Evolutionary conservation across 768 basidiomycete species (phyloP).

Genomic region (Ramaria sp.): DNA sequence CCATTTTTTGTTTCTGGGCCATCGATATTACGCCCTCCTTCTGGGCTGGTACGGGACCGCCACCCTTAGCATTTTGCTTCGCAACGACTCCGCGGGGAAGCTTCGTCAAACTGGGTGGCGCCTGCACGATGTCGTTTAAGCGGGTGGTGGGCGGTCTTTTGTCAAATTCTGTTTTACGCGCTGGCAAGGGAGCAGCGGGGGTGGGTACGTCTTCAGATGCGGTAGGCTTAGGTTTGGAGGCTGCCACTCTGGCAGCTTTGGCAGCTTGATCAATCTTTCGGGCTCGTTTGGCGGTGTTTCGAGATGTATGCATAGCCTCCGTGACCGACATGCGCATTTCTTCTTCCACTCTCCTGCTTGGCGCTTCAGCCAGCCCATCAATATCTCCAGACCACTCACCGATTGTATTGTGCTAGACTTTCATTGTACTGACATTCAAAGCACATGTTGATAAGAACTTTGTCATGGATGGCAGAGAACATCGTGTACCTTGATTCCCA

Average conservation of each 20-base stretch:
- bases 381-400: slow-evolving; percentile 29
- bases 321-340: slow-evolving; percentile 35
- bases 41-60: slow-evolving; percentile 9
- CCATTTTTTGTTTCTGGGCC: slow-evolving; percentile 70
- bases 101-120: slow-evolving; percentile 52
- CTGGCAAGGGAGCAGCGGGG: slow-evolving; percentile 27
- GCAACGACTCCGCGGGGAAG: slow-evolving; percentile 40
- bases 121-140: slow-evolving; percentile 60
- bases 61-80: slow-evolving; percentile 11
- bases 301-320: slow-evolving; percentile 10
- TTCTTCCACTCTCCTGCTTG: slow-evolving; percentile 59
- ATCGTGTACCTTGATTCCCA: slow-evolving; percentile 3
- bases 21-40: slow-evolving; percentile 47
- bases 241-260: slow-evolving; percentile 23
- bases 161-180: slow-evolving; percentile 10
- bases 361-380: not conserved
- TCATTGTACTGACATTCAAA: slow-evolving; percentile 54
- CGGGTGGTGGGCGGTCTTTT: slow-evolving; percentile 38
- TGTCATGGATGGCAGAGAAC: not conserved
- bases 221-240: slow-evolving; percentile 23
- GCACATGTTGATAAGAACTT: not conserved
- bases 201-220: slow-evolving; percentile 7
- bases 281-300: not conserved
- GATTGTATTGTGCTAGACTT: slow-evolving; percentile 65
- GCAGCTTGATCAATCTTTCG: not conserved